Evolutionary conservation across 1,284 basidiomycete genomes (phyloP), one percentile per base, ranked within the genome.

Genomic region (Lentinus polychrous): DNA sequence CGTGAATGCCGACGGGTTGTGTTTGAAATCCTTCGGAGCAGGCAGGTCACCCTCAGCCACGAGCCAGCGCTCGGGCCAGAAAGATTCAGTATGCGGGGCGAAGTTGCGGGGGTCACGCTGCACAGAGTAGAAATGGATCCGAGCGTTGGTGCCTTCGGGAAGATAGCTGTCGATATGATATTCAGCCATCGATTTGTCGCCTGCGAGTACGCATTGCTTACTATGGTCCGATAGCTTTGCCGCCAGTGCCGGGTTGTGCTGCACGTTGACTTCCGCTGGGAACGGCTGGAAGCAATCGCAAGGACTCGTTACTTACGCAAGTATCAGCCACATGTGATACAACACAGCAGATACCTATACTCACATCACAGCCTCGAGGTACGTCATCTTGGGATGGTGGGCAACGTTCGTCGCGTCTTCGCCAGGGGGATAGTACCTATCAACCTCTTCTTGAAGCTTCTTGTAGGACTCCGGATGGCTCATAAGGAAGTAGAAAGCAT

Each of bases 211-310:
- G 45, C 46, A 57, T 39, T 51, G 55, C 64, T 49, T 46, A 66
- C 65, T 61, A 48, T 8, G 52, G 54, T 2, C 60, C 60, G 17
- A 59, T 27, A 12, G 50, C 45, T 33, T 43, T 48, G 12, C 53
- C 48, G 7, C 55, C 56, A 17, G 50, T 53, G 3, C 56, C 57
- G 5, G 38, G 44, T 15, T 51, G 54, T 1, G 60, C 67, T 18
- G 68, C 66, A 39, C 81, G 72, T 47, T 78, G 74, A 24, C 74
- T 68, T 41, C 71, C 73, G 24, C 70, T 73, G 6, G 74, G 70
- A 8, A 79, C 63, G 10, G 76, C 68, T 8, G 82, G 78, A 36
- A 70, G 68, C 36, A 83, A 63, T 39, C 81, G 69, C 44, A 83
- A 57, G 0, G 72, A 63, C 58, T 84, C 82, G 36, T 81, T 27